Base-by-base conservation (phyloP, 73 alveolate species). In the Stentor coeruleus region DNA sequence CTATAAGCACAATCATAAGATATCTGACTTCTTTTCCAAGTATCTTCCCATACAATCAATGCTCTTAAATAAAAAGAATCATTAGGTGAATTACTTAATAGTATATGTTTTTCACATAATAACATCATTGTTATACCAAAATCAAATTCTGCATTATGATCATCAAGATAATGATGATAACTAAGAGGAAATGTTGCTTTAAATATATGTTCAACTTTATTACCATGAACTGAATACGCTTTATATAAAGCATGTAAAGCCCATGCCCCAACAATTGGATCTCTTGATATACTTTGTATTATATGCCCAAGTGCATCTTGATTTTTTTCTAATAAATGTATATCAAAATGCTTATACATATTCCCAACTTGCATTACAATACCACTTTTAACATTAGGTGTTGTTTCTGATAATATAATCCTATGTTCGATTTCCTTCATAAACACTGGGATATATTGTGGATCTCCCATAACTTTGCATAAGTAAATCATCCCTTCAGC, bases 101-200 rank as follows among this genome's bases (percentile, higher is more conserved):
- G 42, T 2, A 66, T 14, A 66, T 66, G 37, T 66, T 66, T 66
- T 40, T 14, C 14, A 40, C 79, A 66, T 15, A 66, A 40, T 40
- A 66, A 11, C 37, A 66, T 20, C 79, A 66, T 66, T 26, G 40
- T 66, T 26, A 28, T 40, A 20, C 79, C 33, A 66, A 66, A 66
- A 26, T 33, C 33, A 33, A 66, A 66, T 31, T 31, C 79, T 1
- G 40, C 37, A 20, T 26, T 26, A 11, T 66, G 36, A 15, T 20
- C n/a, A 66, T 66, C 39, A 26, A 66, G 37, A 33, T 66, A 66
- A 66, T 66, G 79, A 31, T 66, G 79, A 66, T 20, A 66, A 14
- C 79, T 40, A 14, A 66, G 41, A 66, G 79, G 79, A 66, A 66
- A 66, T 28, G 79, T 66, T 20, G 79, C 79, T 31, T 66, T 66